Evolutionary conservation across 768 basidiomycete genomes (phyloP), one percentile per base, ranked within the genome.

Genomic region (Leccinum barrowsii): DNA sequence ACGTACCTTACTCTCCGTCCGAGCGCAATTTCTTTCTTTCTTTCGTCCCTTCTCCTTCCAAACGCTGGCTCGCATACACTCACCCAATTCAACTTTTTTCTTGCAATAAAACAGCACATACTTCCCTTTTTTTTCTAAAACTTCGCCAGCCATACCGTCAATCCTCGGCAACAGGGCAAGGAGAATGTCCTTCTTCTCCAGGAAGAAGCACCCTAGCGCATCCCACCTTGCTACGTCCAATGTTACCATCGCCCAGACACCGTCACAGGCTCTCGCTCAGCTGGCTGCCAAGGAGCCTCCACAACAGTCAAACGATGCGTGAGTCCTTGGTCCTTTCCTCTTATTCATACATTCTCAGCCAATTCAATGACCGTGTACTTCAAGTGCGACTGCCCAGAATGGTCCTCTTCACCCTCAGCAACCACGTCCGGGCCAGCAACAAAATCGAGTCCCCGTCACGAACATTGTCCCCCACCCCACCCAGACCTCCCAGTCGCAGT

Each of bases 111-210:
- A 46, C 49, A 53, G 55, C 48, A 22, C 55, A 62, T 52, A 58
- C 58, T 52, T 52, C 15, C 57, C 59, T 65, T 67, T 60, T 63
- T 61, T 50, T 12, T 44, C 42, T 5, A 44, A 12, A 54, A 47
- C 52, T 32, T 70, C 55, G 65, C 68, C 82, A 80, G 75, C 82
- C 84, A 87, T 87, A 81, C 80, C 85, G 84, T 88, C 82, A 70
- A 73, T 87, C 74, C 75, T 86, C 72, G 77, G 78, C 63, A 70
- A 72, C 71, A 81, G 82, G 75, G 68, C 83, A 63, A 77, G 85
- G 74, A 87, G 87, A 85, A 93, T 93, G 91, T 91, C 90, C 82
- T 93, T 92, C 89, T 93, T 93, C 83, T 87, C 84, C 47, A 83
- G 89, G 82, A 91, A 86, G 86, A 92, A 90, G 83, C 82, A 85